Base-by-base conservation (phyloP, 495 filamentous ascomycete species). In the Usnea hakonensis region DNA sequence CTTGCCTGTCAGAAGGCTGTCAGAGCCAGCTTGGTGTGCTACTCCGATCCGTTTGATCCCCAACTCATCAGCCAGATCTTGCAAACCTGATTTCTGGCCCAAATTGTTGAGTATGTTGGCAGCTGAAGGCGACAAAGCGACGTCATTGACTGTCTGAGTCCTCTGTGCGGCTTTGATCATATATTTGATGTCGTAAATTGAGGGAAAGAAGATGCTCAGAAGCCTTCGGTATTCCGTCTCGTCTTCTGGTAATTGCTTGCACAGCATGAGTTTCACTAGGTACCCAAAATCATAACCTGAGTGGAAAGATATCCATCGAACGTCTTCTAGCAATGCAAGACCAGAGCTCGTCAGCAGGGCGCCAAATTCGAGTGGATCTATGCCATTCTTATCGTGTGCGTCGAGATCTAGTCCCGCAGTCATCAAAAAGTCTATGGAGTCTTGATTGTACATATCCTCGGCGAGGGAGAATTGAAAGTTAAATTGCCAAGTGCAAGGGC, bases 281-380 rank as follows among this genome's bases (percentile, higher is more conserved):
- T 97, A 97, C 41, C 90, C 94, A 75, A 98, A 96, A 76, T 98
- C 94, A 76, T 98, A 98, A 54, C 94, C 94, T n/a, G 90, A 92
- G 73, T 98, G 94, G 75, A 97, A 97, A 23, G 90, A 95, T 37
- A 98, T 87, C 94, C 94, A 98, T 69, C 87, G 84, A 19, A 97
- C 88, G 56, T 96, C 85, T 40, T 93, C 88, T 55, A 87, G 78
- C 67, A 94, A 85, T n/a, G 94, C 90, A 36, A 98, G 78, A 11
- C 94, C 94, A 17, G 94, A 97, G 61, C 86, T 90, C 57, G 95
- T 92, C 56, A 98, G 79, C 21, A 95, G 79, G 17, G 93, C 82
- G 8, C 90, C 94, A 70, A 98, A 97, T 59, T 90, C 85, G 33
- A 83, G 80, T 0, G 90, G 90, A 63, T 95, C 90, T 67, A 98